Evolutionary conservation across 2,329 filamentous ascomycete species (phyloP).

Genomic region (Calonectria henricotiae): DNA sequence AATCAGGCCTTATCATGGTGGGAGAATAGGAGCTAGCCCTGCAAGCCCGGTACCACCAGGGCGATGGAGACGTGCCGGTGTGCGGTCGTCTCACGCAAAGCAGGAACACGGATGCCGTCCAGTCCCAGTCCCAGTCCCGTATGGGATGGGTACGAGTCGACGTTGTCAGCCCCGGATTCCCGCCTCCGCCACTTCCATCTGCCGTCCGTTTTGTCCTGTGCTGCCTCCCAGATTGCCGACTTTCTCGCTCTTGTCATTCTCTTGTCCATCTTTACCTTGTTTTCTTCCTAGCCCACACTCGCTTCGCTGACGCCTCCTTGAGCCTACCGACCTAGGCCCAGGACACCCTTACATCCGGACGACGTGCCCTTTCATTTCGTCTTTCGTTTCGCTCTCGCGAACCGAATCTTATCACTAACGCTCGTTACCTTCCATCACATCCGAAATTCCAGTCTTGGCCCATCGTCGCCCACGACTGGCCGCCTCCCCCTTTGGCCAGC

Average conservation of each 20-base stretch:
- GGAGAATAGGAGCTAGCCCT: constrained; percentile 40
- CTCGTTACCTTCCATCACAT: constrained; percentile 25
- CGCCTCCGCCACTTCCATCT: constrained; percentile 52
- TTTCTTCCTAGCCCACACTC: constrained; percentile 30
- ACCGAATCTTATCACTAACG: constrained; percentile 14
- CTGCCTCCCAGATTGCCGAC: constrained; percentile 35
- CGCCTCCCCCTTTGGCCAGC: constrained; percentile 19
- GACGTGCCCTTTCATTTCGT: constrained; percentile 32
- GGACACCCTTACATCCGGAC: constrained; percentile 29
- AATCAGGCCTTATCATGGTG: constrained; percentile 43
- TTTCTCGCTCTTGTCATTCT: constrained; percentile 20
- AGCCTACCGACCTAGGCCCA: constrained; percentile 18
- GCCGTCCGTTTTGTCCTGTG: constrained; percentile 37
- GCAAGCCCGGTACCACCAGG: constrained; percentile 44
- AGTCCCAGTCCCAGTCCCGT: constrained; percentile 1
- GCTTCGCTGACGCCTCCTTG: constrained; percentile 28
- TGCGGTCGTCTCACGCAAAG: constrained; percentile 46
- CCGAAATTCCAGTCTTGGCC: constrained; percentile 16
- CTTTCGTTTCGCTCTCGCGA: constrained; percentile 12
- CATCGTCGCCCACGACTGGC: constrained; percentile 32
- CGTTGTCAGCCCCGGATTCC: constrained; percentile 50
- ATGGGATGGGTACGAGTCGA: constrained; percentile 41
- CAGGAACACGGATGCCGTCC: constrained; percentile 36
- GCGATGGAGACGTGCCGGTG: constrained; percentile 36
- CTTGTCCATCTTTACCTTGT: constrained; percentile 27